phyloP scores from a whole-genome alignment of 2,329 filamentous ascomycete genomes.

The Davidsoniella eucalypti region DNA sequence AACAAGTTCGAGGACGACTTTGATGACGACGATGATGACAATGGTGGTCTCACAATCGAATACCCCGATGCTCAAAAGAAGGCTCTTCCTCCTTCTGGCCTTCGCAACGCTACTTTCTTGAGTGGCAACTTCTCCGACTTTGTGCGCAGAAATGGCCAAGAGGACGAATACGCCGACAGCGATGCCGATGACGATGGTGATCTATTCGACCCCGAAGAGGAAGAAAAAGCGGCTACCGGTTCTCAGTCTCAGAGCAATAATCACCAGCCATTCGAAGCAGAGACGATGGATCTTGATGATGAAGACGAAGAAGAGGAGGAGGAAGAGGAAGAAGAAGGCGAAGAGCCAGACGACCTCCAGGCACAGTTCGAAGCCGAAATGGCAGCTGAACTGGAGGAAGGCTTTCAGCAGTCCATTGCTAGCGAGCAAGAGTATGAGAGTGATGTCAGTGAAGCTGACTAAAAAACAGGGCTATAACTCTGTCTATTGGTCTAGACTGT shows the following conservation, averaged over 20 bases:
- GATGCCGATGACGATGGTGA: conserved; percentile 25
- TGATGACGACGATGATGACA: conserved; percentile 38
- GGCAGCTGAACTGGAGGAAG: conserved; percentile 39
- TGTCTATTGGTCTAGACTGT: too few species aligned
- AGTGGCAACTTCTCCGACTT: conserved; percentile 38
- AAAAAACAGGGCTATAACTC: conserved; percentile 4
- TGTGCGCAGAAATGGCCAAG: conserved; percentile 25
- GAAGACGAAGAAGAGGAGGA: conserved; percentile 14
- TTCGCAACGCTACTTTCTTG: conserved; percentile 22
- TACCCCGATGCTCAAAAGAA: conserved; percentile 36
- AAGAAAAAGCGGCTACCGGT: conserved; percentile 30
- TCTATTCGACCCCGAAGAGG: conserved; percentile 17
- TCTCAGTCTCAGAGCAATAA: conserved; percentile 17
- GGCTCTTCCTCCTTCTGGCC: conserved; percentile 15
- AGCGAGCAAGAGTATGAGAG: conserved; percentile 39
- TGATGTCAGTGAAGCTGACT: conserved; percentile 52
- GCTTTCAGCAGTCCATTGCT: conserved; percentile 22
- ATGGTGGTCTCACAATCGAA: conserved; percentile 41
- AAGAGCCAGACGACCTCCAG: conserved; percentile 9
- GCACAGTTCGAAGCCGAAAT: conserved; percentile 34
- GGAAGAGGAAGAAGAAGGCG: conserved; percentile 11
- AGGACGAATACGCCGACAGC: conserved; percentile 19
- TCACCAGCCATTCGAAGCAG: conserved; percentile 16
- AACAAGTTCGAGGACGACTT: conserved; percentile 26
- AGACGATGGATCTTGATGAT: conserved; percentile 15